phyloP scores from a whole-genome alignment of 371 early-diverging fungal species.

The Mucor circinelloides region DNA sequence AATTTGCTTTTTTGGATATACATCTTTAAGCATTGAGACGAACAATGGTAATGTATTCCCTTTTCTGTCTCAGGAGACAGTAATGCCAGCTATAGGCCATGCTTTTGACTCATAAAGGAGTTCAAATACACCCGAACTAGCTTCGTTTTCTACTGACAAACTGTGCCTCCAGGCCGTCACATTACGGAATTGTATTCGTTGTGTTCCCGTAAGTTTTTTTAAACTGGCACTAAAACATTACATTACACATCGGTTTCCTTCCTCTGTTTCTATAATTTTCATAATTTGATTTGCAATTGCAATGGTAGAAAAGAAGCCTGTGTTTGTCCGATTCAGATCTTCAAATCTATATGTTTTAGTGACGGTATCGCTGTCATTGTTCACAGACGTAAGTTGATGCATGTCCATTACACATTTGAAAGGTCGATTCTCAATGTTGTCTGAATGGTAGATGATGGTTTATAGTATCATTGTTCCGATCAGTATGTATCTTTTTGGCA shows the following conservation, averaged over 20 bases:
- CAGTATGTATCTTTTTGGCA: conserved; percentile 19
- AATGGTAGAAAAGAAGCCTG: conserved; percentile 20
- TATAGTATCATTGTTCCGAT: conserved; percentile 81
- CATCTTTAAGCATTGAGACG: neutral
- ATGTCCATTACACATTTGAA: neutral
- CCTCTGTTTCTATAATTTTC: neutral
- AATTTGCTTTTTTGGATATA: neutral
- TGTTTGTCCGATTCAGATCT: conserved; percentile 28
- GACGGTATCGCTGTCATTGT: conserved; percentile 37
- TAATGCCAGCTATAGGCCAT: neutral
- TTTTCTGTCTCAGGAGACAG: neutral
- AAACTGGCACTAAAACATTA: neutral
- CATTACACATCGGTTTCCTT: neutral
- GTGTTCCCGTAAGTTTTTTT: neutral
- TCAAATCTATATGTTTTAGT: conserved; percentile 33
- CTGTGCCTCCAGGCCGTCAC: neutral
- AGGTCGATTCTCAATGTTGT: neutral
- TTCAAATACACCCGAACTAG: neutral
- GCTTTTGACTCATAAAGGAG: neutral
- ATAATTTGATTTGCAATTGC: neutral
- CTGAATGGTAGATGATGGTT: conserved; percentile 53
- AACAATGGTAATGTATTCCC: neutral
- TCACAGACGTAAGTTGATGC: conserved; percentile 36
- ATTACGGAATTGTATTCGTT: neutral
- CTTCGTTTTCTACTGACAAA: neutral